Percentiles rank a stretch among this genome's conserved stretches.
phyloP scores from a whole-genome alignment of 2,329 filamentous ascomycete genomes.

The Neophaeococcomyces aloes region DNA sequence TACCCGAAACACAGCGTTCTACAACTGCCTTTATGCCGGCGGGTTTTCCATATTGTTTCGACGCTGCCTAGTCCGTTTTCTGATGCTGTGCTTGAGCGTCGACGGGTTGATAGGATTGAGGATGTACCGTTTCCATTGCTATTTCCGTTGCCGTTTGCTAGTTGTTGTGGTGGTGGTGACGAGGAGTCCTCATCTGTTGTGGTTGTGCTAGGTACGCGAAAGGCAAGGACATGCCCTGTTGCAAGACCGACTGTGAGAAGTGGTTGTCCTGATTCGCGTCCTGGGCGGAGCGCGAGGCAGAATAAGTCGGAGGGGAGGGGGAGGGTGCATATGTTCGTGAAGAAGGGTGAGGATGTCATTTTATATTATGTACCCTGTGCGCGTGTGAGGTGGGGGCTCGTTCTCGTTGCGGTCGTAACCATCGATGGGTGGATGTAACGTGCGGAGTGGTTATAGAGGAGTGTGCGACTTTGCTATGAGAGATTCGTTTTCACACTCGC shows the following conservation, averaged over 20 bases:
- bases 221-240: slow-evolving; percentile 47
- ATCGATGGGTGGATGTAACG: no score
- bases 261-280: no score
- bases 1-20: slow-evolving; percentile 65
- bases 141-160: background rate
- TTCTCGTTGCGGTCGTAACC: no score
- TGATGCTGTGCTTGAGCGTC: slow-evolving; percentile 29
- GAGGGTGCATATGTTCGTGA: slow-evolving; percentile 84
- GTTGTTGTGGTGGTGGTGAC: background rate
- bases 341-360: slow-evolving; percentile 26
- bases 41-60: slow-evolving; percentile 74
- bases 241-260: slow-evolving; percentile 68
- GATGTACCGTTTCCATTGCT: slow-evolving; percentile 11
- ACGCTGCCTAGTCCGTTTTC: slow-evolving; percentile 62
- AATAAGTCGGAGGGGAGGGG: slow-evolving; percentile 82
- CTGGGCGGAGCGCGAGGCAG: slow-evolving; percentile 67
- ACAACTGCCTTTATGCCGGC: slow-evolving; percentile 89
- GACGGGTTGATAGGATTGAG: slow-evolving; percentile 14
- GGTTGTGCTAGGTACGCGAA: slow-evolving; percentile 45
- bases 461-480: no score
- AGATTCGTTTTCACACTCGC: no score
- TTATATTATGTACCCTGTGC: no score
- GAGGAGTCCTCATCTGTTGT: slow-evolving; percentile 31
- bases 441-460: no score
- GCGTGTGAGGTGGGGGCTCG: no score